These are phyloP conservation scores for Asclepias syriaca DNA, from an alignment of 257 asterid species.

Conservation along the genomic window DNA sequence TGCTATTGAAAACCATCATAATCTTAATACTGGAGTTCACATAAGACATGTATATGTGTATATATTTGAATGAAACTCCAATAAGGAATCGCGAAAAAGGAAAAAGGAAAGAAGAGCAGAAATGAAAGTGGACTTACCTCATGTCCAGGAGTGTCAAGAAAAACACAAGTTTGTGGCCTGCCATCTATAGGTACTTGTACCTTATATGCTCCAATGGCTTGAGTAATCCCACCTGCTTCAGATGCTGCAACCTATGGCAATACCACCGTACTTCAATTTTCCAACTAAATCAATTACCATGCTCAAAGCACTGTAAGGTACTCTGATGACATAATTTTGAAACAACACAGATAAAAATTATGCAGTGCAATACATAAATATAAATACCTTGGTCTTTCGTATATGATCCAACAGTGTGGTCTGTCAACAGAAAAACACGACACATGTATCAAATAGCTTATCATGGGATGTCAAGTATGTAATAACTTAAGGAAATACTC, in stretches of 20 bases:
- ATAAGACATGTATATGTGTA: neutral
- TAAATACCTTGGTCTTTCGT: conserved; percentile 73
- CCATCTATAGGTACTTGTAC: conserved; percentile 88
- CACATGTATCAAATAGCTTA: conserved; percentile 21
- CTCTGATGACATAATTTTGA: neutral
- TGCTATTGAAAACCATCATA: neutral
- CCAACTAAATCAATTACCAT: conserved; percentile 13
- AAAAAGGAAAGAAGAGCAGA: conserved; percentile 1
- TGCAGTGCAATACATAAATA: conserved; percentile 5
- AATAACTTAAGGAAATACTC: neutral
- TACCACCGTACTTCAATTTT: conserved; percentile 23
- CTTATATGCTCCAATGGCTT: conserved; percentile 97
- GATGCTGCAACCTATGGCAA: conserved; percentile 78
- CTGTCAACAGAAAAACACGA: conserved; percentile 44
- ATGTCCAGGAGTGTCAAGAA: conserved; percentile 98
- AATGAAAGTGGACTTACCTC: conserved; percentile 49
- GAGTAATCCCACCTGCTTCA: conserved; percentile 98
- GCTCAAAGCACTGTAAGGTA: neutral
- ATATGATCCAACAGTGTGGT: conserved; percentile 90
- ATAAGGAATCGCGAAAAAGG: neutral
- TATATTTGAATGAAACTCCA: conserved; percentile 4
- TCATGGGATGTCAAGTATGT: neutral
- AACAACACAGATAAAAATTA: neutral
- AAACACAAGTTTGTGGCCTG: conserved; percentile 77
- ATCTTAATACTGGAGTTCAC: neutral